These are phyloP conservation scores for Tulasnella sp. DNA, from an alignment of 768 basidiomycete species.

Conservation along the genomic window DNA sequence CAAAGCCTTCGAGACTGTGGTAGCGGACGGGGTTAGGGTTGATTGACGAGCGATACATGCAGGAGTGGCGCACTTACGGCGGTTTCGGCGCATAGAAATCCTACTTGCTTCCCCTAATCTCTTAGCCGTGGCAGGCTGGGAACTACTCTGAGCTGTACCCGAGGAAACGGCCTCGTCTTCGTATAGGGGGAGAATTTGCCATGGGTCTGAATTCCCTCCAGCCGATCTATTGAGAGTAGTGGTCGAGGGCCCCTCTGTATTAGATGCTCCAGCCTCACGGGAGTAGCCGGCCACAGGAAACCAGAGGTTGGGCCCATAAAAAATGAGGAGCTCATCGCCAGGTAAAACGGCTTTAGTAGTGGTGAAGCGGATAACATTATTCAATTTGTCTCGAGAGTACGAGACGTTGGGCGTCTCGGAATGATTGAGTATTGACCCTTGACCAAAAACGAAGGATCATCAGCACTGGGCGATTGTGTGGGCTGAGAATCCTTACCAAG, in stretches of 20 bases:
- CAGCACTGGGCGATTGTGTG: neutral
- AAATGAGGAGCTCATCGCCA: constrained; percentile 72
- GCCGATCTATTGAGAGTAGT: no score
- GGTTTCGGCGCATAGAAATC: no score
- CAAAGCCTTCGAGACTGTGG: neutral
- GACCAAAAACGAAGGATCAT: neutral
- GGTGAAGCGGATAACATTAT: constrained; percentile 52
- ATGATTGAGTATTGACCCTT: constrained; percentile 80
- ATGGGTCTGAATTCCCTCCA: neutral
- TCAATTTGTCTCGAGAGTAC: constrained; percentile 42
- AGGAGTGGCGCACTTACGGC: no score
- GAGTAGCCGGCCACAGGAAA: constrained; percentile 26
- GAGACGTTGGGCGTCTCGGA: constrained; percentile 56
- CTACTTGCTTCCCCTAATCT: no score
- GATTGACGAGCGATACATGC: no score
- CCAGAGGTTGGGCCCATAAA: constrained; percentile 60
- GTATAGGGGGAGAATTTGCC: neutral
- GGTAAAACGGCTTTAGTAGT: constrained; percentile 42
- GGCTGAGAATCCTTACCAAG: constrained; percentile 40
- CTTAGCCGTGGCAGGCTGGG: no score
- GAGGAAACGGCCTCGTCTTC: neutral
- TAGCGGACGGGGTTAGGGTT: neutral
- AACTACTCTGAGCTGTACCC: no score
- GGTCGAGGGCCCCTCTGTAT: no score
- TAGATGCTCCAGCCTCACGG: neutral